Conservation (phyloP, 768 basidiomycete genomes). For the Rhizopogon vinicolor region DNA sequence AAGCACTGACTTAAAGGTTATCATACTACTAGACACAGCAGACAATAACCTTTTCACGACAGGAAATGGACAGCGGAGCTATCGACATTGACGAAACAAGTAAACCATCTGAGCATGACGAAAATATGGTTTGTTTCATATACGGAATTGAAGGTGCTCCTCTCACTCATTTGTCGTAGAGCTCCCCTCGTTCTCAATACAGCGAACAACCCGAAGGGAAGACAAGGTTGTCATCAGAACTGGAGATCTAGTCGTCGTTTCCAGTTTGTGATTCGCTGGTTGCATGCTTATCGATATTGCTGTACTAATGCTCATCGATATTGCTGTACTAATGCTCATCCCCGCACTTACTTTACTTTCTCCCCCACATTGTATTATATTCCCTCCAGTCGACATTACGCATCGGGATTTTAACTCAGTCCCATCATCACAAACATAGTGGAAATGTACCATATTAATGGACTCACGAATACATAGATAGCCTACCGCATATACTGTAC, state of each 20-base stretch:
- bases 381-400: neutral
- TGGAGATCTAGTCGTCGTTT: too few relatives aligned
- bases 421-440: neutral
- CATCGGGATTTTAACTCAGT: neutral
- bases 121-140: neutral
- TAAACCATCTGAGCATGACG: conserved; percentile 11
- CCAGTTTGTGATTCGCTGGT: neutral
- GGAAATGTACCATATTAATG: neutral
- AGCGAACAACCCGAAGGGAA: neutral
- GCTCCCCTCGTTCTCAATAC: neutral
- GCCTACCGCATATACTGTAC: too few relatives aligned
- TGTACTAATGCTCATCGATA: neutral
- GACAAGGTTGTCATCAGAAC: neutral
- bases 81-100: conserved; percentile 10
- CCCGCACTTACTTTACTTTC: neutral
- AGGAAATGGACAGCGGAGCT: conserved; percentile 3
- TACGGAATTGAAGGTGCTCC: neutral
- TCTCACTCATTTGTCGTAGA: neutral
- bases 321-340: neutral
- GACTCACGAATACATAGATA: neutral
- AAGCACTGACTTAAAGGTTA: too few relatives aligned
- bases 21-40: conserved; percentile 9
- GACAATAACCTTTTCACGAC: conserved; percentile 7
- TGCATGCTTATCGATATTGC: neutral
- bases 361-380: neutral